Conservation (phyloP, 768 basidiomycete genomes). For the Amanita rubescens region DNA sequence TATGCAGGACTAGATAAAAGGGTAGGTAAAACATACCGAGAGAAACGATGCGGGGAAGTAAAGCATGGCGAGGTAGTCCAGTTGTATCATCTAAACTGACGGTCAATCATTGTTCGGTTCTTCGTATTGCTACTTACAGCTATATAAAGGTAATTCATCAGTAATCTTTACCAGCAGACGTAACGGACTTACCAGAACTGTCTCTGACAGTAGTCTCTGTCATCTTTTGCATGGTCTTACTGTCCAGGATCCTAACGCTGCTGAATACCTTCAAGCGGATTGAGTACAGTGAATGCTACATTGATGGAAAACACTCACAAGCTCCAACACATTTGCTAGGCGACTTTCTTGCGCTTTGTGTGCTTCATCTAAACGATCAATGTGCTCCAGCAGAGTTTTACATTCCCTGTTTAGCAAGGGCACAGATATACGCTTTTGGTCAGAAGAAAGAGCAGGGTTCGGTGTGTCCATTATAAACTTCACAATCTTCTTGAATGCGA, state of each 20-base stretch:
- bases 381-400: constrained; percentile 38
- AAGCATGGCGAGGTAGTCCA: constrained; percentile 55
- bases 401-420: constrained; percentile 38
- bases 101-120: background rate
- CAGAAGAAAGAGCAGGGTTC: constrained; percentile 43
- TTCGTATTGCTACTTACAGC: constrained; percentile 8
- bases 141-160: constrained; percentile 2
- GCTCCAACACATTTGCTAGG: constrained; percentile 44
- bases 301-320: constrained; percentile 20
- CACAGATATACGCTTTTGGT: constrained; percentile 21
- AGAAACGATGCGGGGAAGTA: constrained; percentile 53
- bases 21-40: constrained; percentile 27
- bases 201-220: constrained; percentile 32
- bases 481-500: constrained; percentile 47
- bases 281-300: background rate
- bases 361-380: constrained; percentile 37
- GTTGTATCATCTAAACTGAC: constrained; percentile 40
- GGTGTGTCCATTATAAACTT: constrained; percentile 40
- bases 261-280: constrained; percentile 32
- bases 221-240: constrained; percentile 32
- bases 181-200: constrained; percentile 16
- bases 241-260: constrained; percentile 41
- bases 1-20: background rate
- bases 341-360: constrained; percentile 35
- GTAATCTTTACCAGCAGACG: background rate